Conservation (phyloP, 164 flowering plant species). For the Vitis cinerea region DNA sequence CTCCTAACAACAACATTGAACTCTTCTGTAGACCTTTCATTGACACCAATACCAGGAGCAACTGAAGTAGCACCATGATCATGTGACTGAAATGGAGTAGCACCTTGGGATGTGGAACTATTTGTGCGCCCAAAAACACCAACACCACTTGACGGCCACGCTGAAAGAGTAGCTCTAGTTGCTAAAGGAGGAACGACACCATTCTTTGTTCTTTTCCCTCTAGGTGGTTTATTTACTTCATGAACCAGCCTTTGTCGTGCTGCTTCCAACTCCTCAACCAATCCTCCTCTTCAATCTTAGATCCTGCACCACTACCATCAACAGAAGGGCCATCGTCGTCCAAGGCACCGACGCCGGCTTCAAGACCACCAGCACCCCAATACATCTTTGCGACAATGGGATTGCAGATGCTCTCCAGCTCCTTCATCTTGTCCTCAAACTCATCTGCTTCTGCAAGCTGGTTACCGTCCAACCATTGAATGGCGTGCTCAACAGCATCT, state of each 20-base stretch:
- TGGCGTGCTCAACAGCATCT: slow-evolving; percentile 37
- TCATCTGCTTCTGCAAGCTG: slow-evolving; percentile 33
- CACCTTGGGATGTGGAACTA: slow-evolving; percentile 17
- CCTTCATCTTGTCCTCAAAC: slow-evolving; percentile 38
- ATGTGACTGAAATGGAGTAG: slow-evolving; percentile 23
- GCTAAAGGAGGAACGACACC: slow-evolving; percentile 65
- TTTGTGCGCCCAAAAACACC: slow-evolving; percentile 16
- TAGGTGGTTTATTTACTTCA: slow-evolving; percentile 93
- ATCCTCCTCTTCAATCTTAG: slow-evolving; percentile 53
- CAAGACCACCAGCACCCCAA: slow-evolving; percentile 32
- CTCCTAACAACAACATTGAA: slow-evolving; percentile 6
- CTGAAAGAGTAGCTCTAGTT: slow-evolving; percentile 65
- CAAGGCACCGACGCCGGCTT: slow-evolving; percentile 22
- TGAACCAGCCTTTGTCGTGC: slow-evolving; percentile 74
- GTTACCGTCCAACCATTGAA: slow-evolving; percentile 30
- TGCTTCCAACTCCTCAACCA: slow-evolving; percentile 71
- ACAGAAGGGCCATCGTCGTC: slow-evolving; percentile 32
- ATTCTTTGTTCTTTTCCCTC: slow-evolving; percentile 72
- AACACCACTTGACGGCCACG: slow-evolving; percentile 57
- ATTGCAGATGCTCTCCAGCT: slow-evolving; percentile 34
- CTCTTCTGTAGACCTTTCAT: slow-evolving; percentile 28
- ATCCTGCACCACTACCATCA: slow-evolving; percentile 33
- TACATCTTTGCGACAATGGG: slow-evolving; percentile 47
- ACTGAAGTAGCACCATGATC: slow-evolving; percentile 28
- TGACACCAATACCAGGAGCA: slow-evolving; percentile 15